These are phyloP conservation scores for Jatropha curcas DNA, from an alignment of 345 rosid genomes.

Conservation along the genomic window DNA sequence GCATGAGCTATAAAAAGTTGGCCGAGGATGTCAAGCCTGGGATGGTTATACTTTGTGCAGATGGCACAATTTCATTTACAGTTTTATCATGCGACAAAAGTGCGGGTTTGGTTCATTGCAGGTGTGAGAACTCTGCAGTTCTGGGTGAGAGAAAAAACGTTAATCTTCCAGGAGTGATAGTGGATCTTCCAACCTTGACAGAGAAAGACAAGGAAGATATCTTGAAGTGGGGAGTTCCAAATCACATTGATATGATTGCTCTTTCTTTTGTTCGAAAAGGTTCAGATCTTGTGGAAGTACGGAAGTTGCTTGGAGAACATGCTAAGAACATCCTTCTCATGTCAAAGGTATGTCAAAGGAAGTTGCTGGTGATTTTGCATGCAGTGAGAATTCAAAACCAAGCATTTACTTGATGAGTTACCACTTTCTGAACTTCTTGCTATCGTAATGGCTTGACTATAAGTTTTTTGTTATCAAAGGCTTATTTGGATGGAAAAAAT, in stretches of 20 bases:
- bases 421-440: neutral
- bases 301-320: conserved; percentile 77
- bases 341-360: conserved; percentile 69
- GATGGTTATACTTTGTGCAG: conserved; percentile 87
- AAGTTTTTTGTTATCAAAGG: neutral
- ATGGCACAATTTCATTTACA: conserved; percentile 88
- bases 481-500: neutral
- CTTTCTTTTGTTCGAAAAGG: conserved; percentile 95
- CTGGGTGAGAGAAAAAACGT: conserved; percentile 98
- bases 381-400: neutral
- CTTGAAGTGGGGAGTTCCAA: conserved; percentile 86
- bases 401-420: neutral
- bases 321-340: conserved; percentile 84
- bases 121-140: conserved; percentile 87
- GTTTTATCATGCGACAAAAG: conserved; percentile 70
- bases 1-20: conserved; percentile 95
- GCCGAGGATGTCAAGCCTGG: conserved; percentile 86
- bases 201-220: conserved; percentile 98
- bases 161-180: conserved; percentile 97
- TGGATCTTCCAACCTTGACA: conserved; percentile 93
- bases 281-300: conserved; percentile 80
- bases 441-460: neutral
- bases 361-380: neutral
- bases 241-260: conserved; percentile 95
- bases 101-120: conserved; percentile 73